These are phyloP conservation scores for Orbilia brochopaga DNA, from an alignment of 2,329 filamentous ascomycete genomes.

Conservation along the genomic window DNA sequence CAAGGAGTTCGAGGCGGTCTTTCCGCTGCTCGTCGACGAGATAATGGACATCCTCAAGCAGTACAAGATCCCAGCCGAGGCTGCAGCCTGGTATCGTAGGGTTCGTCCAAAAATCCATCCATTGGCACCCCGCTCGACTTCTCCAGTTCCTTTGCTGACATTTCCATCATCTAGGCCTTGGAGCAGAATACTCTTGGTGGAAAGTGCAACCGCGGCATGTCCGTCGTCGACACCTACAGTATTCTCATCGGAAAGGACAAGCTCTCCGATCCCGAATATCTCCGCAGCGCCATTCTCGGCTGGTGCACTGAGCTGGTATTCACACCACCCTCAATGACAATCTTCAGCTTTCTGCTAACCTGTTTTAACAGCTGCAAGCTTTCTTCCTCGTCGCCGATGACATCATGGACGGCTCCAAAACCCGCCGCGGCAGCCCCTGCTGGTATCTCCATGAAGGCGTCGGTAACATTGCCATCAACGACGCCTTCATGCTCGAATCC, in stretches of 20 bases:
- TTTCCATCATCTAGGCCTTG: conserved; percentile 67
- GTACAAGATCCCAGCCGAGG: conserved; percentile 82
- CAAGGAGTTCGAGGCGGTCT: conserved; percentile 87
- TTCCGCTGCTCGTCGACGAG: conserved; percentile 79
- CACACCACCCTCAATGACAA: neutral
- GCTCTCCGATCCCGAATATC: conserved; percentile 82
- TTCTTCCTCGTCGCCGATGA: conserved; percentile 99
- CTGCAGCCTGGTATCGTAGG: conserved; percentile 84
- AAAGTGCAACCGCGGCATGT: conserved; percentile 99
- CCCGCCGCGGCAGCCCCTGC: conserved; percentile 89
- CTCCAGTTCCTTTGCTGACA: conserved; percentile 26
- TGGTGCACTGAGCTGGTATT: conserved; percentile 88
- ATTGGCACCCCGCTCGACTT: conserved; percentile 10
- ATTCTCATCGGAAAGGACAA: conserved; percentile 73
- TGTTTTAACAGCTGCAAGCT: conserved; percentile 71
- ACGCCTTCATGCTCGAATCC: conserved; percentile 92
- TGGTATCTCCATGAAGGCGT: conserved; percentile 81
- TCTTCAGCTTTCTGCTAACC: neutral
- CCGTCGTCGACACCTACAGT: conserved; percentile 87
- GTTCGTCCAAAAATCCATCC: conserved; percentile 60
- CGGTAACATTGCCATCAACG: conserved; percentile 97
- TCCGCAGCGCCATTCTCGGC: conserved; percentile 82
- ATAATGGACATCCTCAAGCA: conserved; percentile 77
- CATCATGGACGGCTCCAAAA: conserved; percentile 97
- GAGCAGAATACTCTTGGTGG: conserved; percentile 87